Percentiles rank a stretch among this genome's conserved stretches.
Evolutionary conservation across 2,329 filamentous ascomycete species (phyloP).

Genomic region (Claviceps sp.): DNA sequence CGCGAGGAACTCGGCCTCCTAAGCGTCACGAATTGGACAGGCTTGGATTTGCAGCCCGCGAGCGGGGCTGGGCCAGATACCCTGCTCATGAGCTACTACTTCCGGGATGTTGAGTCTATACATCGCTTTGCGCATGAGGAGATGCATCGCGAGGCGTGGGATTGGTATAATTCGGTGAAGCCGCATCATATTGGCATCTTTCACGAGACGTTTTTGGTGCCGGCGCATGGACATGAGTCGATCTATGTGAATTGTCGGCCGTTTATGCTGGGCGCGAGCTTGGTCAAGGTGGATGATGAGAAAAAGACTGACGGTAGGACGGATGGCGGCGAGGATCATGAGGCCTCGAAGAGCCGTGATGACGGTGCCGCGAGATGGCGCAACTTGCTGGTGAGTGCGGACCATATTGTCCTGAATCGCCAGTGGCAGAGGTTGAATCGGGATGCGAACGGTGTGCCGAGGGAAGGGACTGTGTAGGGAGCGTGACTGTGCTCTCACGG

Average conservation of each 20-base stretch:
- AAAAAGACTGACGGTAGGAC: conserved; percentile 7
- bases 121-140: conserved; percentile 37
- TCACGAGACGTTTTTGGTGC: conserved; percentile 39
- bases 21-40: conserved; percentile 27
- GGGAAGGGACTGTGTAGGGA: neutral
- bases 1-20: conserved; percentile 34
- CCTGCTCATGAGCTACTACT: conserved; percentile 35
- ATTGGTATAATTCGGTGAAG: conserved; percentile 30
- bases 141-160: conserved; percentile 34
- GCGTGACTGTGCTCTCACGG: neutral
- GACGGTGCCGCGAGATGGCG: conserved; percentile 16
- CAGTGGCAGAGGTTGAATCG: conserved; percentile 21
- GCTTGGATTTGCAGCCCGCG: conserved; percentile 4
- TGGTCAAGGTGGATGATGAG: conserved; percentile 10
- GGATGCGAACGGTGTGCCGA: conserved; percentile 11
- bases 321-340: neutral
- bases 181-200: conserved; percentile 33
- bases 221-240: conserved; percentile 32
- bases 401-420: conserved; percentile 19
- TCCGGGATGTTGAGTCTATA: conserved; percentile 32
- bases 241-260: conserved; percentile 34
- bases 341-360: conserved; percentile 1
- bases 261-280: conserved; percentile 19
- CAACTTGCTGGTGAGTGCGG: conserved; percentile 20
- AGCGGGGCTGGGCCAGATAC: conserved; percentile 26